Base-by-base conservation (phyloP, 345 rosid species). In the Barbarea vulgaris region DNA sequence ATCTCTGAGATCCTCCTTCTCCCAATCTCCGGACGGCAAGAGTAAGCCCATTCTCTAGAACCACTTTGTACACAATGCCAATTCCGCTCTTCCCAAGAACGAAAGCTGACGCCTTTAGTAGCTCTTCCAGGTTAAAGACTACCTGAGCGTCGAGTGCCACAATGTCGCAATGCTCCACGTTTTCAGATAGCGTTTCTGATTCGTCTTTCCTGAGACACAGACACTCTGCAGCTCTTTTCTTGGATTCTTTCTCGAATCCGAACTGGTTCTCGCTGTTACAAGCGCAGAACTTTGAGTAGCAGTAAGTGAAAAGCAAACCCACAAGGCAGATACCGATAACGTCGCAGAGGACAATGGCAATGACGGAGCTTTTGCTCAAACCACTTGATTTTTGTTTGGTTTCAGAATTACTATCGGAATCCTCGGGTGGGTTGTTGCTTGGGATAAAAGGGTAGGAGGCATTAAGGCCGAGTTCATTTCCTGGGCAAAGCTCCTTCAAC, bases 31-130 rank as follows among this genome's bases (percentile, higher is more conserved):
- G 83, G 57, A 93, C 97, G 5, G 97, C 98, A 41, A 92, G 81
- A 47, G 89, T 92, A 25, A 87, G 84, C 28, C 98, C 98, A 53
- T 89, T 94, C 83, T 93, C 97, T 12, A 93, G 91, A 62, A 95
- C 98, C 51, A 95, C 97, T 82, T 93, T 93, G 87, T 95, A 95
- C 67, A 91, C 93, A 47, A 93, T 95, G 28, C 99, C 99, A 30
- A 90, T 89, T 75, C 98, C 97, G 34, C 98, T 89, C 91, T 95
- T 95, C 39, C 99, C 98, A 4, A 95, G 74, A 61, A 95, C 98
- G 77, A 95, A 95, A 66, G 98, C 99, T 0, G 98, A 88, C 44
- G 99, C 99, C 81, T 92, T 95, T 48, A 95, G 91, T 72, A 95
- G 81, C 82, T 95, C 98, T 59, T 95, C 98, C 51, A 95, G 85